Evolutionary conservation across 1,284 basidiomycete species (phyloP).

Genomic region (Apiotrichum sp.): DNA sequence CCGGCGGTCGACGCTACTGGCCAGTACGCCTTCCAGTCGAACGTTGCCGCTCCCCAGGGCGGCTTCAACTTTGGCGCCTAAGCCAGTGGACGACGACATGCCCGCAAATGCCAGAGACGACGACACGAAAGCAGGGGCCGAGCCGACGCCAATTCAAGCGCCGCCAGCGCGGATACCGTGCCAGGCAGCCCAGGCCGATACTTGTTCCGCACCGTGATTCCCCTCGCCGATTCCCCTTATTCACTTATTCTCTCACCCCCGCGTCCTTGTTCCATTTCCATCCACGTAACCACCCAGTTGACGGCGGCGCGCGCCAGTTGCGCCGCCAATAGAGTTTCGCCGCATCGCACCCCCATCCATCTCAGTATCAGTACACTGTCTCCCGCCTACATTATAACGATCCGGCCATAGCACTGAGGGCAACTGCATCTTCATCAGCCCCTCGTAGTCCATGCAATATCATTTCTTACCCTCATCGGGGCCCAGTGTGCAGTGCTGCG

Average conservation of each 20-base stretch:
- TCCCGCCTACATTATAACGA: conserved; percentile 12
- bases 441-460: conserved; percentile 6
- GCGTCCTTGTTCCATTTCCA: conserved; percentile 1
- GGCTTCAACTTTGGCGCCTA: conserved; percentile 71
- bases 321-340: conserved; percentile 12
- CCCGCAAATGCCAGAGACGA: too few relatives aligned
- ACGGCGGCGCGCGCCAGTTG: conserved; percentile 7
- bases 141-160: too few relatives aligned
- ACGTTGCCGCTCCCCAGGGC: conserved; percentile 77
- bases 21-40: conserved; percentile 67
- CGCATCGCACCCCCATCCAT: conserved; percentile 8
- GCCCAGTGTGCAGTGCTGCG: neutral
- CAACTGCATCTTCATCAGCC: conserved; percentile 14
- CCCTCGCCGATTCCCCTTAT: neutral
- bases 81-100: neutral
- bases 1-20: conserved; percentile 81
- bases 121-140: too few relatives aligned
- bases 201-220: neutral
- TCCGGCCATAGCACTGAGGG: conserved; percentile 15
- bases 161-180: neutral
- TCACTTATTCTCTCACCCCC: neutral
- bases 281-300: too few relatives aligned
- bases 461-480: neutral
- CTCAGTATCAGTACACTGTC: conserved; percentile 6
- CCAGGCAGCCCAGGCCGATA: neutral